Base-by-base conservation (phyloP, 306 rosid genomes). In the Lupinus albus region DNA sequence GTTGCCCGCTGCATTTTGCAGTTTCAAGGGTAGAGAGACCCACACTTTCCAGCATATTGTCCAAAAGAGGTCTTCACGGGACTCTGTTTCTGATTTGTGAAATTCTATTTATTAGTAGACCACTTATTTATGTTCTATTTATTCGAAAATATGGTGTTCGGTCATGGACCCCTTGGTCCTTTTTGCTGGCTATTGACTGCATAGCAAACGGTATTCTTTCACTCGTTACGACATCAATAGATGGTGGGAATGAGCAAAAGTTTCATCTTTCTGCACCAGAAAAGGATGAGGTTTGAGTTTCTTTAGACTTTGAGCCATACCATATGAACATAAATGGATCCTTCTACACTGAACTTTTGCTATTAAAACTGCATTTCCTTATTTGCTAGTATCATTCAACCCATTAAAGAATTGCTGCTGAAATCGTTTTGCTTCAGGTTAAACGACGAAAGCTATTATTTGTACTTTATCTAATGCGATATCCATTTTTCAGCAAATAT, bases 151-250 rank as follows among this genome's bases (percentile, higher is more conserved):
- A 63, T 59, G 95, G 99, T 17, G 61, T 45, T 69, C 80, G 88
- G 25, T 90, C 97, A 11, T 94, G 97, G 99, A 88, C 76, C 72
- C 99, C 99, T 58, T 94, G 99, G 97, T 81, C 88, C 70, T 51
- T 90, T 70, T 94, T 96, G 3, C 80, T 94, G 73, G 84, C 84
- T 21, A 68, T 86, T 68, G 99, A 94, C 64, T 51, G 80, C 78
- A 25, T 79, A 17, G 86, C 85, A 15, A 82, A 74, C 81, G 58
- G 95, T 61, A 75, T 86, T 74, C 83, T 90, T 68, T 85, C 94
- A 49, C 76, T 67, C 48, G 83, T 80, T 74, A 71, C 88, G 20
- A 76, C 88, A 8, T 64, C 83, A 5, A 60, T 16, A 18, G 62
- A 50, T 21, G 78, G 79, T 32, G 67, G 75, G 54, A 81, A 84